Conservation (phyloP, 83 land plant species). For the Picea abies region DNA sequence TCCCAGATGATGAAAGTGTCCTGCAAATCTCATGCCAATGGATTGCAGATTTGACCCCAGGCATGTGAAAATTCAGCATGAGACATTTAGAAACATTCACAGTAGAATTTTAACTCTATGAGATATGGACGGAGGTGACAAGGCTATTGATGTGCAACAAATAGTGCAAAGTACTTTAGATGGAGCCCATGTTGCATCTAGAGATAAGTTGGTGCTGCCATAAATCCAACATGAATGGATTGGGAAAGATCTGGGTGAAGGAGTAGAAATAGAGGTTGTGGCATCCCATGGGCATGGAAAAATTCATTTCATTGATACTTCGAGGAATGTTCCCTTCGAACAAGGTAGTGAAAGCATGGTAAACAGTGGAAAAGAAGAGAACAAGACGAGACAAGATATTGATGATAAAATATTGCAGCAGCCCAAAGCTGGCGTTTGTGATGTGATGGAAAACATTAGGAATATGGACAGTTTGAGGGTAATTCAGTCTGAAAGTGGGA, state of each 20-base stretch:
- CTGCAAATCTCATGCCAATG: no score
- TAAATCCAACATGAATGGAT: constrained; percentile 10
- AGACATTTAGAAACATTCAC: not conserved
- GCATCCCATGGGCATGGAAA: constrained; percentile 3
- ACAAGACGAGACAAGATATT: not conserved
- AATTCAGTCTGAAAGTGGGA: not conserved
- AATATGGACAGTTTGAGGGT: not conserved
- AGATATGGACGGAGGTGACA: not conserved
- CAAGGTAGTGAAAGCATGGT: constrained; percentile 9
- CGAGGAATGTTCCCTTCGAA: not conserved
- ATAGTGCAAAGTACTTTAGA: not conserved
- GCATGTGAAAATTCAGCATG: not conserved
- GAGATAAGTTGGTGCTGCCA: not conserved
- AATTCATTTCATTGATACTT: not conserved
- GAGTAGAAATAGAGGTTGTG: not conserved
- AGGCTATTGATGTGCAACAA: constrained; percentile 1
- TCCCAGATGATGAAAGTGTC: no score
- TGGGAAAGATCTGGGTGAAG: constrained; percentile 12
- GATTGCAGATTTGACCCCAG: not conserved
- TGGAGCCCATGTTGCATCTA: not conserved
- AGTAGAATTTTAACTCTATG: not conserved
- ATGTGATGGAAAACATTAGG: not conserved
- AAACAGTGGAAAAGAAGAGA: not conserved
- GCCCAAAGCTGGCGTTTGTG: not conserved
- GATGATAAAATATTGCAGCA: constrained; percentile 1